These are phyloP conservation scores for Chrysanthemum seticuspe DNA, from an alignment of 129 eudicot genomes.

Conservation along the genomic window DNA sequence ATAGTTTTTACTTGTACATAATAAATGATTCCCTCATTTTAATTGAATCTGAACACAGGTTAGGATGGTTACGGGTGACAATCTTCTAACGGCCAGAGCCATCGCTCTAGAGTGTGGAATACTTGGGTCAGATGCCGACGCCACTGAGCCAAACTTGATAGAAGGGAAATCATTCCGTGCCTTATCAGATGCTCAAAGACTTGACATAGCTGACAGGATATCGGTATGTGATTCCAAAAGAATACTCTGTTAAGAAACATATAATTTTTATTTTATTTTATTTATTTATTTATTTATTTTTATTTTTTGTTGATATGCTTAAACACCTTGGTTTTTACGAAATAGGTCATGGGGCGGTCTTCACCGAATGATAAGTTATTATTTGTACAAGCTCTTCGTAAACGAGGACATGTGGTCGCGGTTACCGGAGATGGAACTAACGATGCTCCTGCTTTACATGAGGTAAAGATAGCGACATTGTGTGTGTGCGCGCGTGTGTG, in stretches of 20 bases:
- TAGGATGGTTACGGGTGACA: conserved; percentile 98
- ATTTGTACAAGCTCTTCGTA: conserved; percentile 93
- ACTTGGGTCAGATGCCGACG: conserved; percentile 70
- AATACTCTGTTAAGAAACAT: background rate
- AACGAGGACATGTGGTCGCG: conserved; percentile 83
- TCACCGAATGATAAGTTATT: conserved; percentile 92
- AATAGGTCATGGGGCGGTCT: conserved; percentile 96
- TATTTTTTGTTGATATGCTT: background rate
- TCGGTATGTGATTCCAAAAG: conserved; percentile 45
- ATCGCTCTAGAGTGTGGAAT: conserved; percentile 96
- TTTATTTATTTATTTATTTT: background rate
- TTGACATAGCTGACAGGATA: conserved; percentile 60
- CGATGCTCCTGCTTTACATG: conserved; percentile 97
- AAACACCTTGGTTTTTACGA: conserved; percentile 2
- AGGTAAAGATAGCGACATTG: conserved; percentile 35
- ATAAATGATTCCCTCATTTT: background rate
- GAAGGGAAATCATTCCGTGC: conserved; percentile 87
- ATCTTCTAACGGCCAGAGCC: conserved; percentile 87
- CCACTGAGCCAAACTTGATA: conserved; percentile 73
- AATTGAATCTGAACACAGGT: conserved; percentile 43
- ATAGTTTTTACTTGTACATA: background rate
- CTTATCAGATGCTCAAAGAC: conserved; percentile 57
- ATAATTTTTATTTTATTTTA: no score
- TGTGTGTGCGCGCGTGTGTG: no score
- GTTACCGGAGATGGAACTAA: conserved; percentile 99